Evolutionary conservation across 345 rosid genomes (phyloP).

Genomic region (Eucalyptus regnans): DNA sequence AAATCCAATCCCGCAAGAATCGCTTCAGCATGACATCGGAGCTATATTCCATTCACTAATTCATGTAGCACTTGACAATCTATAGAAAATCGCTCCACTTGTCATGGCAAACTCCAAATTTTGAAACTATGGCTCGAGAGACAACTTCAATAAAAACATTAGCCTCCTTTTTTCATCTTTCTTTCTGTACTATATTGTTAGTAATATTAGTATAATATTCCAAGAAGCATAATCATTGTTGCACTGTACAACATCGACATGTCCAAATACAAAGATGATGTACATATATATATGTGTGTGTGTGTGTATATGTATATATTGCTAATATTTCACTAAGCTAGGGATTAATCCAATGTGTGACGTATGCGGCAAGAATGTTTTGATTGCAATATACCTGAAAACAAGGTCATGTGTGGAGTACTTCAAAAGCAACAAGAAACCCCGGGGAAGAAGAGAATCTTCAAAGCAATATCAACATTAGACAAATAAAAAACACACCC

Average conservation of each 20-base stretch:
- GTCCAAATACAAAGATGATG: background rate
- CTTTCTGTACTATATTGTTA: background rate
- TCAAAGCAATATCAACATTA: background rate
- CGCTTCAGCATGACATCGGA: background rate
- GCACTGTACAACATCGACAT: background rate
- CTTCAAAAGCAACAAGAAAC: background rate
- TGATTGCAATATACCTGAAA: background rate
- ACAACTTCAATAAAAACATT: background rate
- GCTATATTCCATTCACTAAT: background rate
- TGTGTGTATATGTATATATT: no score
- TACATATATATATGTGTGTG: rapidly evolving
- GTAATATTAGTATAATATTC: background rate
- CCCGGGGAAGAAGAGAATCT: background rate
- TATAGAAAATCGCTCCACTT: background rate
- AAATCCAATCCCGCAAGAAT: background rate
- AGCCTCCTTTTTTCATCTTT: background rate
- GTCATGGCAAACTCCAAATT: background rate
- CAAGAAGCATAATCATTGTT: background rate
- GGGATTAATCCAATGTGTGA: background rate
- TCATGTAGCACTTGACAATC: background rate
- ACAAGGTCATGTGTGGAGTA: background rate
- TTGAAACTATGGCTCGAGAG: background rate
- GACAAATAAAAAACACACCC: background rate
- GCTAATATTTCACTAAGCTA: background rate
- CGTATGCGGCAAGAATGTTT: background rate